These are phyloP conservation scores for Blastobotrys aristatus DNA, from an alignment of 1,139 yeast genomes.

Conservation along the genomic window DNA sequence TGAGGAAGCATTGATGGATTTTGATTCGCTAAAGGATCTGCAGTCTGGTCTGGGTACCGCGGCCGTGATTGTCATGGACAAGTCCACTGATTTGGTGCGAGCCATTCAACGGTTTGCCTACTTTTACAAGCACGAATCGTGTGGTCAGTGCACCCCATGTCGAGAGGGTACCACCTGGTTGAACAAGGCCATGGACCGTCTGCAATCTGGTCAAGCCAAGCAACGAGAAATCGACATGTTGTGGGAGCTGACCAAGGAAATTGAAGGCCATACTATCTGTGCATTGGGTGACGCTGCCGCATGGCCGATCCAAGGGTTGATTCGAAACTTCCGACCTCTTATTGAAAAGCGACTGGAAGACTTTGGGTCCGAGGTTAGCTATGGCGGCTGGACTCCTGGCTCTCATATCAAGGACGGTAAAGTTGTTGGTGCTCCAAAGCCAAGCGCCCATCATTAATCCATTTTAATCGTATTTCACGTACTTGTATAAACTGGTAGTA, in stretches of 20 bases:
- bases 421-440: constrained; percentile 17
- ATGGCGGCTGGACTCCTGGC: constrained; percentile 76
- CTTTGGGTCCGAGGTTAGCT: constrained; percentile 42
- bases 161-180: constrained; percentile 92
- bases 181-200: constrained; percentile 76
- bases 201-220: constrained; percentile 70
- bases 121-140: constrained; percentile 84
- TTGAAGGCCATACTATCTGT: constrained; percentile 88
- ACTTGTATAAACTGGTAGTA: too few relatives aligned
- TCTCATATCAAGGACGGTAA: constrained; percentile 60
- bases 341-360: constrained; percentile 65
- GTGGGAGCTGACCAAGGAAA: constrained; percentile 72
- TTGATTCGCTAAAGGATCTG: constrained; percentile 74
- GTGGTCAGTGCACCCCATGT: constrained; percentile 94
- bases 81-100: constrained; percentile 73
- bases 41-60: constrained; percentile 90
- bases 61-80: constrained; percentile 85
- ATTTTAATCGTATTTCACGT: too few relatives aligned
- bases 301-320: constrained; percentile 87
- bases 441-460: constrained; percentile 13
- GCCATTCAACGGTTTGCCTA: constrained; percentile 80
- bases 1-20: constrained; percentile 73
- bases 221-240: constrained; percentile 78
- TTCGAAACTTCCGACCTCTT: constrained; percentile 75
- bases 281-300: constrained; percentile 92